phyloP scores from a whole-genome alignment of 208 protist genomes.

The Entamoeba invadens region DNA sequence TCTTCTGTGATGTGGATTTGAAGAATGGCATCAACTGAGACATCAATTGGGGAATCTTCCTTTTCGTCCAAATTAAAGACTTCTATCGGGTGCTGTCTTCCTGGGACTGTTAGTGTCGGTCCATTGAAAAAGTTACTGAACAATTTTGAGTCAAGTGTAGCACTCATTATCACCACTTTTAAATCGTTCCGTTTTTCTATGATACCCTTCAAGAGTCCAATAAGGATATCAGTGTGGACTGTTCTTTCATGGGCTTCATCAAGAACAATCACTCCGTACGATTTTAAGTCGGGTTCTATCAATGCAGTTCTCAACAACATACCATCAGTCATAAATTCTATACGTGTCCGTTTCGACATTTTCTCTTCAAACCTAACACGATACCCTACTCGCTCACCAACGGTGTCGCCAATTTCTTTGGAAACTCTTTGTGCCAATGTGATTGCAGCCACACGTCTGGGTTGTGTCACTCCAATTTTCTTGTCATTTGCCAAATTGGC shows the following conservation, averaged over 20 bases:
- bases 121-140: slow-evolving; percentile 72
- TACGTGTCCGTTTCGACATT: slow-evolving; percentile 63
- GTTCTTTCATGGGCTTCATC: slow-evolving; percentile 45
- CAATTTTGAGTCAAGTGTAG: slow-evolving; percentile 74
- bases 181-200: slow-evolving; percentile 50
- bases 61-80: slow-evolving; percentile 31
- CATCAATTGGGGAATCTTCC: background rate
- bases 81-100: slow-evolving; percentile 65
- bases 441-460: slow-evolving; percentile 84
- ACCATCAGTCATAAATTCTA: slow-evolving; percentile 92
- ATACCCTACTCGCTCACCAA: slow-evolving; percentile 67
- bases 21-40: slow-evolving; percentile 13
- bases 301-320: slow-evolving; percentile 82
- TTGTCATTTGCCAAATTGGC: background rate
- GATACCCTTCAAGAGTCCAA: slow-evolving; percentile 47
- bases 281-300: slow-evolving; percentile 56
- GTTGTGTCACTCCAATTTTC: slow-evolving; percentile 9
- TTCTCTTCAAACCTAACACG: slow-evolving; percentile 90
- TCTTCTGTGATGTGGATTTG: slow-evolving; percentile 42
- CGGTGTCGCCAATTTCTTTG: slow-evolving; percentile 59
- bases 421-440: slow-evolving; percentile 88
- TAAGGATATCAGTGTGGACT: slow-evolving; percentile 31
- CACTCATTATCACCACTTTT: slow-evolving; percentile 77
- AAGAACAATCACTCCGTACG: slow-evolving; percentile 40
- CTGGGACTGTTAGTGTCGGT: slow-evolving; percentile 50